Base-by-base conservation (phyloP, 129 eudicot species). In the Erigeron canadensis region DNA sequence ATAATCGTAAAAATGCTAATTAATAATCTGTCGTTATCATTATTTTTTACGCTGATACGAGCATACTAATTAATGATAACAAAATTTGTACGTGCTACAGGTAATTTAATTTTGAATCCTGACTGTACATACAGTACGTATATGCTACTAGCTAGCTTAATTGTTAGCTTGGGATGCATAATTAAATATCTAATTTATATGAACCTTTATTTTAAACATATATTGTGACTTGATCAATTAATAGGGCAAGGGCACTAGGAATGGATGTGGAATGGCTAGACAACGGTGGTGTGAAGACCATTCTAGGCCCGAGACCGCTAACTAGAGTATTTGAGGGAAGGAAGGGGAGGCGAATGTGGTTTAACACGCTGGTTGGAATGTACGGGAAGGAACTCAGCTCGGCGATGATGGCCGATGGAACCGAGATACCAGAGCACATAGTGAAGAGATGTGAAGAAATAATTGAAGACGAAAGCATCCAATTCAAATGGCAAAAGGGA, bases 331-430 rank as follows among this genome's bases (percentile, higher is more conserved):
- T 89, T 46, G 92, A 86, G 11, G 96, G 89, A 16, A 82, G 96
- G 69, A 89, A 89, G 51, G 89, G 89, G 51, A 78, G 92, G 57
- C 79, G 78, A 62, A 86, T 89, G 96, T 89, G 96, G 96, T 89
- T 89, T 86, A 89, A 89, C 81, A 86, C 89, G 5, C n/a, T 89
- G 66, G 92, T 86, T 5, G 89, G 92, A 21, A 89, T 89, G 96
- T 56, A 89, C 0, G 92, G 92, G 43, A 89, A 86, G 82, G 92
- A 86, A 73, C 75, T 82, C 10, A 84, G 89, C 83, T 89, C 92
- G 6, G 87, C 89, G 0, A 72, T 74, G 15, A 84, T 89, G 96
- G 92, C 92, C 0, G 96, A 89, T 48, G 96, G 92, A 44, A 86
- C 83, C 0, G 92, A 86, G 72, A 86, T 89, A 64, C 89, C 92